phyloP scores from a whole-genome alignment of 305 asterid genomes.

The Caryopteris hybrid region DNA sequence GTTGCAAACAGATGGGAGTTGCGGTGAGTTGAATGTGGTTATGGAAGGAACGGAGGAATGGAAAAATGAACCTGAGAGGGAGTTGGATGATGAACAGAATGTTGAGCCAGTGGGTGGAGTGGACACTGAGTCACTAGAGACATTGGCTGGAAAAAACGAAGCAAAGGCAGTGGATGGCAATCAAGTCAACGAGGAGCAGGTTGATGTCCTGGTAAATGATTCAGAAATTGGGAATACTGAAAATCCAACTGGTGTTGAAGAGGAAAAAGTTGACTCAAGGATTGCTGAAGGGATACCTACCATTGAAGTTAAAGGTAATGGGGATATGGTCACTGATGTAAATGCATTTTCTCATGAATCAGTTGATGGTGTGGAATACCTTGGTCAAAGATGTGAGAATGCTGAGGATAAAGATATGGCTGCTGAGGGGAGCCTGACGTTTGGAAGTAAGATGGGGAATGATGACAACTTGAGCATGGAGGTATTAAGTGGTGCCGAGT shows the following conservation, averaged over 20 bases:
- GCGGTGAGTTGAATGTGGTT: constrained; percentile 10
- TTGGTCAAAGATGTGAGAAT: constrained; percentile 23
- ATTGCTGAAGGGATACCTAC: constrained; percentile 11
- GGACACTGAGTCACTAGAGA: constrained; percentile 14
- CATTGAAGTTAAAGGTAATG: constrained; percentile 19
- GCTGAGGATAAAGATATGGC: constrained; percentile 20
- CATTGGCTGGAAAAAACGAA: constrained; percentile 14
- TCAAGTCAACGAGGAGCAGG: constrained; percentile 20
- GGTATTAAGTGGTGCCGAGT: constrained; percentile 19
- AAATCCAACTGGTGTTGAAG: constrained; percentile 20
- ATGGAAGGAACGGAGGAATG: constrained; percentile 19
- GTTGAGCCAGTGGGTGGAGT: constrained; percentile 20
- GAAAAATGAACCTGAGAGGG: constrained; percentile 18
- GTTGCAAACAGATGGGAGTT: constrained; percentile 11
- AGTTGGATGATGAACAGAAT: constrained; percentile 12
- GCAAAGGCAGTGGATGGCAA: constrained; percentile 15
- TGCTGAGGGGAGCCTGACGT: constrained; percentile 21
- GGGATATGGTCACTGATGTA: constrained; percentile 18
- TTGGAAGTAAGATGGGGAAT: constrained; percentile 19
- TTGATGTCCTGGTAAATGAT: constrained; percentile 18
- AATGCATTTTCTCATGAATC: constrained; percentile 19
- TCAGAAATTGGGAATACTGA: constrained; percentile 25
- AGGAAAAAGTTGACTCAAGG: constrained; percentile 14
- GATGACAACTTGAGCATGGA: constrained; percentile 25
- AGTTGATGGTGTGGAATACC: constrained; percentile 8